Evolutionary conservation across 2,329 filamentous ascomycete species (phyloP).

Genomic region (Diaporthe citrichinensis): DNA sequence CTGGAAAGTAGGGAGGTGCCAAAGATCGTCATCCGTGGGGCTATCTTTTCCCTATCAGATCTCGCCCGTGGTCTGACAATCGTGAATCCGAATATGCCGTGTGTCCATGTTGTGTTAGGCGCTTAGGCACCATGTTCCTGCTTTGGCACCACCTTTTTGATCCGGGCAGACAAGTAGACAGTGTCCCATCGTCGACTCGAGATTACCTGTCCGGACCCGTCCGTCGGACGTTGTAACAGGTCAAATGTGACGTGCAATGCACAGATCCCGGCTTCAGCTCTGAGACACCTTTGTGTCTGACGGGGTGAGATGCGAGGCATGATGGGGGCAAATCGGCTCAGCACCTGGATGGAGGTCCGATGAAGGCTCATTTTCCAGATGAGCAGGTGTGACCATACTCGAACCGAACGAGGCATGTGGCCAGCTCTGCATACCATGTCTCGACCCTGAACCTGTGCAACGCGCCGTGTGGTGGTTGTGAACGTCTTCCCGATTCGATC

Average conservation of each 20-base stretch:
- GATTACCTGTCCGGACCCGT: background rate
- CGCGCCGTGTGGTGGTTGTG: background rate
- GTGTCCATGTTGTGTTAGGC: conserved; percentile 21
- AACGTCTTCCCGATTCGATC: background rate
- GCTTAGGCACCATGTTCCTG: conserved; percentile 27
- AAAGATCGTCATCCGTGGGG: conserved; percentile 11
- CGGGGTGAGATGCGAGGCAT: background rate
- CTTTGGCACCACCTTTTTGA: conserved; percentile 14
- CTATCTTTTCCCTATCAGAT: conserved; percentile 25
- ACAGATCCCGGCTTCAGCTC: conserved; percentile 8
- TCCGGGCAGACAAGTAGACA: background rate
- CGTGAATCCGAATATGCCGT: conserved; percentile 9
- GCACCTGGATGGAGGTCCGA: conserved; percentile 5
- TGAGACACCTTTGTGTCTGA: conserved; percentile 33
- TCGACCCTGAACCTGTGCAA: background rate
- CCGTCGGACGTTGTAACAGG: conserved; percentile 3
- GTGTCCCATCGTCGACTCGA: background rate
- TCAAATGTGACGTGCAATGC: conserved; percentile 3
- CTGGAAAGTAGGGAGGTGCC: background rate
- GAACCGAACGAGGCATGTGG: background rate
- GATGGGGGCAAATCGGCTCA: background rate
- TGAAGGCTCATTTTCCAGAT: background rate
- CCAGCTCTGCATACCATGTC: background rate
- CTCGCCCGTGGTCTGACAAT: conserved; percentile 13
- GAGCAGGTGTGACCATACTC: background rate